Percentiles rank a stretch among this genome's conserved stretches.
Conservation (phyloP, 306 rosid species). For the Cucumis melo region DNA sequence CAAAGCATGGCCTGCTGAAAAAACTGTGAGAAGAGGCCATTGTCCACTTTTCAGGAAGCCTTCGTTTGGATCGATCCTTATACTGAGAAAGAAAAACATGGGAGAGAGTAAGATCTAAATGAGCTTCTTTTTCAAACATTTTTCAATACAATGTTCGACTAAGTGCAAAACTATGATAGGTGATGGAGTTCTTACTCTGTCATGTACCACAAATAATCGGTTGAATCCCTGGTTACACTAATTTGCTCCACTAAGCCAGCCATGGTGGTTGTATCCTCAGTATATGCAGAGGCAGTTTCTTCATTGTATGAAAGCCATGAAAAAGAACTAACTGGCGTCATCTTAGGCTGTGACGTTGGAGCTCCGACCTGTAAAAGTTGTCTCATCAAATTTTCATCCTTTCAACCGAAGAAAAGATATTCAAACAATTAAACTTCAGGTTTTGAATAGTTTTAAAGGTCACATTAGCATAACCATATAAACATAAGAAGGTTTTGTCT, state of each 20-base stretch:
- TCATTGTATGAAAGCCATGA: slow-evolving; percentile 66
- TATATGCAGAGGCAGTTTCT: slow-evolving; percentile 43
- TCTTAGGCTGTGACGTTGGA: slow-evolving; percentile 33
- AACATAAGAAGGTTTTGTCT: neutral
- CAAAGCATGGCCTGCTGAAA: slow-evolving; percentile 82
- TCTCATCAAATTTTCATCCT: slow-evolving; percentile 4
- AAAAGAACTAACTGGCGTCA: slow-evolving; percentile 37
- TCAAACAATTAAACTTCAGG: neutral
- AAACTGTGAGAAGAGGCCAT: slow-evolving; percentile 45
- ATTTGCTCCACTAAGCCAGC: slow-evolving; percentile 62
- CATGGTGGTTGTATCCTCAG: slow-evolving; percentile 26
- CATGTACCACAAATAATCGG: slow-evolving; percentile 95
- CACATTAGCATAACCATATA: neutral
- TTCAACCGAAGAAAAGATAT: neutral
- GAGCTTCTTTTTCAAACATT: neutral
- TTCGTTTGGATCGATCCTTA: slow-evolving; percentile 57
- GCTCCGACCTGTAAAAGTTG: slow-evolving; percentile 32
- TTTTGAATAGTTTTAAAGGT: neutral
- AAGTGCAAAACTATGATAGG: neutral
- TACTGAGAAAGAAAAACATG: slow-evolving; percentile 24
- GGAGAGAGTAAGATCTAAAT: neutral
- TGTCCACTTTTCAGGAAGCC: slow-evolving; percentile 48
- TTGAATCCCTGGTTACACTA: slow-evolving; percentile 49
- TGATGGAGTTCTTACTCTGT: slow-evolving; percentile 40
- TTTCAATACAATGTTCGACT: neutral